These are phyloP conservation scores for Botrytis sinoallii DNA, from an alignment of 2,329 filamentous ascomycete species.

Conservation along the genomic window DNA sequence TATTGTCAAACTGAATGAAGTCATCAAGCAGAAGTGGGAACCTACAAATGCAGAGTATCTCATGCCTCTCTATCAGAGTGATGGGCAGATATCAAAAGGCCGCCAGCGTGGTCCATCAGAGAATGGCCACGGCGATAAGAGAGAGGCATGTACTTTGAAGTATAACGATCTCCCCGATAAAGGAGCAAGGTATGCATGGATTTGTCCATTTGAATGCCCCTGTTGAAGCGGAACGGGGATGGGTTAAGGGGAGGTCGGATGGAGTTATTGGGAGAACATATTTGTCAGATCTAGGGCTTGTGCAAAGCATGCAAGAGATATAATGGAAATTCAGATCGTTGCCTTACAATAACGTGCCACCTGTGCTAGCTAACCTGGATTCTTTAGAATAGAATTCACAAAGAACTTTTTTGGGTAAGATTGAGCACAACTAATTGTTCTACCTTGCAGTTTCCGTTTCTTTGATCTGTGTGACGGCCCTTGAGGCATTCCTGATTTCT, in stretches of 20 bases:
- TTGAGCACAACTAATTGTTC: not conserved
- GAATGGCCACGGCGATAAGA: not conserved
- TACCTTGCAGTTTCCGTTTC: not conserved
- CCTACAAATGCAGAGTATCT: not conserved
- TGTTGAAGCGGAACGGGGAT: not conserved
- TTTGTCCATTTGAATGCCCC: not conserved
- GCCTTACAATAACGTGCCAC: not conserved
- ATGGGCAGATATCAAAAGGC: not conserved
- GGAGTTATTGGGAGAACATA: not conserved
- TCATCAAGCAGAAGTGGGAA: not conserved
- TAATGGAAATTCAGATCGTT: not conserved
- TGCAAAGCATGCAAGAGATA: not conserved
- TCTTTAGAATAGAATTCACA: not conserved
- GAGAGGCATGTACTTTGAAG: not conserved
- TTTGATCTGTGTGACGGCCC: not conserved
- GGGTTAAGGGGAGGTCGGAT: not conserved
- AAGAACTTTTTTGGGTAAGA: not conserved
- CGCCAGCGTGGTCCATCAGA: not conserved
- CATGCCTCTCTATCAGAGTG: conserved; percentile 6
- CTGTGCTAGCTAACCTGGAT: no score
- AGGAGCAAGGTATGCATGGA: not conserved
- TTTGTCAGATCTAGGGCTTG: not conserved
- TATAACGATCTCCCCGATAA: not conserved
- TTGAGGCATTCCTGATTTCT: not conserved
- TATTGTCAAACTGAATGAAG: not conserved